Evolutionary conservation across 2,329 filamentous ascomycete species (phyloP), one percentile per base, ranked within the genome.

Genomic region (Talaromyces amestolkiae): DNA sequence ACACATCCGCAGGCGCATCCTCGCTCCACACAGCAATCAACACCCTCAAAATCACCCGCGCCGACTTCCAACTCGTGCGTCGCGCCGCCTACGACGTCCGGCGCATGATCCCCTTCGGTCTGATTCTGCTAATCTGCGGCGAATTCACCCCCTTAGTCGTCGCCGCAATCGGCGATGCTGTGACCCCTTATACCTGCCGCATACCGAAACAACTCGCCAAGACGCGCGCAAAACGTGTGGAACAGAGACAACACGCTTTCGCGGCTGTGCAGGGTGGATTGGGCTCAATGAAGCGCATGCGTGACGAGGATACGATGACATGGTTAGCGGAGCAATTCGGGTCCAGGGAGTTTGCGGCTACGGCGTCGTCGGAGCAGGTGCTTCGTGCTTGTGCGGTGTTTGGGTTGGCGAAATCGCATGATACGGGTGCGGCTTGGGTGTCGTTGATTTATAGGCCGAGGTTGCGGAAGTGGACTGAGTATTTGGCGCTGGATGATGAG

Each of bases 111-210:
- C 77, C 91, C 1, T 97, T 99, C 75, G 88, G 82, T 0, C 67
- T 96, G 3, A 80, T 97, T 59, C 83, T 97, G 7, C 72, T 94
- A 0, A 68, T 96, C 17, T 91, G 91, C 74, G 94, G 93, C 31
- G 94, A 98, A 78, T 89, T 96, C 79, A 91, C 93, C 1, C 92
- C 93, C 0, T 74, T 98, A 6, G 78, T 96, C 6, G 89, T 96
- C 1, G 80, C 93, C 7, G 85, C 87, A 37, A 80, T 96, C 31
- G 85, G 85, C 0, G 87, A 88, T 22, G 81, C 81, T 43, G 81
- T 92, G 24, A 90, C 96, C 31, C 94, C 94, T 0, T 87, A 87
- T 70, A 90, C 92, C 0, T 97, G 94, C 76, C 86, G 92, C 11
- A 90, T 97, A 66, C 94, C 94, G 0, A 81, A 80, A 45, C 94